phyloP scores from a whole-genome alignment of 2,329 filamentous ascomycete species.

The Claviceps sp. region DNA sequence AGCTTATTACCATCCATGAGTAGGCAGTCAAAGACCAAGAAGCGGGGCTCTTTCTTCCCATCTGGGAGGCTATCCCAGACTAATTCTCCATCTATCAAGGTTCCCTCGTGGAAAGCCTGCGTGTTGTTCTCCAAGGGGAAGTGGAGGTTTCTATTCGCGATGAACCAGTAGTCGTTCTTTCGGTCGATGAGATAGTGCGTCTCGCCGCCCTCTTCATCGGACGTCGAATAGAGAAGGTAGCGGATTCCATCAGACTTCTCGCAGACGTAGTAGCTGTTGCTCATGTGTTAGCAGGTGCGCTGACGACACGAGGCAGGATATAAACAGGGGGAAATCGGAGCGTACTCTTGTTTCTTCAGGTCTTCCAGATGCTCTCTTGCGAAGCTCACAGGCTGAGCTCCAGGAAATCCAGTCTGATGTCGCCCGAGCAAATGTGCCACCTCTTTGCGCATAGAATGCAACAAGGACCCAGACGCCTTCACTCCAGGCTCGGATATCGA shows the following conservation, averaged over 20 bases:
- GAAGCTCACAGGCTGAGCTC: slow-evolving; percentile 91
- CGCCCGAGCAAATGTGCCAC: slow-evolving; percentile 66
- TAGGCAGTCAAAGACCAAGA: slow-evolving; percentile 87
- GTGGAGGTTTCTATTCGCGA: slow-evolving; percentile 57
- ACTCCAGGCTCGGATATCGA: slow-evolving; percentile 50
- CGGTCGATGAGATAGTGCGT: slow-evolving; percentile 90
- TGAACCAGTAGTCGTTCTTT: slow-evolving; percentile 92
- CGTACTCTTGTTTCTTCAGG: slow-evolving; percentile 62
- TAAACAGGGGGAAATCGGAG: slow-evolving; percentile 1
- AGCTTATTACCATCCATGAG: slow-evolving; percentile 64
- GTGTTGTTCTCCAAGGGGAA: slow-evolving; percentile 61
- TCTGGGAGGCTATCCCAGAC: slow-evolving; percentile 67
- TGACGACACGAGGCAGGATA: not conserved
- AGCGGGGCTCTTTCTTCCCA: slow-evolving; percentile 59
- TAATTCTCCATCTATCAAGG: slow-evolving; percentile 84
- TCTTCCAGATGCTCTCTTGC: slow-evolving; percentile 69
- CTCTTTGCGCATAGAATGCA: slow-evolving; percentile 51
- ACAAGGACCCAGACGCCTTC: slow-evolving; percentile 48
- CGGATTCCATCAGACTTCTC: slow-evolving; percentile 96
- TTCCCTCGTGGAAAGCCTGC: slow-evolving; percentile 60
- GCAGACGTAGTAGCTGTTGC: slow-evolving; percentile 81
- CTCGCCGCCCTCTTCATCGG: slow-evolving; percentile 47
- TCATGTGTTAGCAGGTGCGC: slow-evolving; percentile 5
- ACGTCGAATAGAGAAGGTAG: slow-evolving; percentile 82
- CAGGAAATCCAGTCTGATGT: slow-evolving; percentile 60